Conservation (phyloP, 331 rosid species). For the Ulmus americana region DNA sequence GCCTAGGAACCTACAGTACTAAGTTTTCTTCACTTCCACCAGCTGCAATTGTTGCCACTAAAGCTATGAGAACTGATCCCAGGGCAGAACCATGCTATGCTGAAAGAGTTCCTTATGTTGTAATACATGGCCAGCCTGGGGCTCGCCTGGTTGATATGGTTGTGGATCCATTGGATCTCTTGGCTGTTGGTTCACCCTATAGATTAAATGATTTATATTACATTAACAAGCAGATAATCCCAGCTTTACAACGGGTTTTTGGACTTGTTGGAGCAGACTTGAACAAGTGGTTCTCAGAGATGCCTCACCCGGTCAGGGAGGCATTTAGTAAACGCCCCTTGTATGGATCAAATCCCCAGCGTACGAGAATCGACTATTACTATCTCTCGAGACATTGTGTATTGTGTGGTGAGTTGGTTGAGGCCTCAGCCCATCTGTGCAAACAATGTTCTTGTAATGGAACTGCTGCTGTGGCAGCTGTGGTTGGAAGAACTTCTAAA, state of each 20-base stretch:
- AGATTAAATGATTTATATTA: conserved; percentile 77
- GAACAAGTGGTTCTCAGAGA: conserved; percentile 69
- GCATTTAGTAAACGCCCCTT: conserved; percentile 44
- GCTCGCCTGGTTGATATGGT: conserved; percentile 90
- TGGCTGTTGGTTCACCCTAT: conserved; percentile 61
- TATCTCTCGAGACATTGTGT: conserved; percentile 81
- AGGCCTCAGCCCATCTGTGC: conserved; percentile 59
- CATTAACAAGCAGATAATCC: conserved; percentile 87
- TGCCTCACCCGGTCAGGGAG: conserved; percentile 79
- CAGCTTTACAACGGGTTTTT: conserved; percentile 76
- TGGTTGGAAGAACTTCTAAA: conserved; percentile 64
- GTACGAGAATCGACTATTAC: conserved; percentile 81
- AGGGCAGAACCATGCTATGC: conserved; percentile 95
- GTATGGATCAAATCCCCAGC: conserved; percentile 40
- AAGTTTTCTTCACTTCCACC: conserved; percentile 84
- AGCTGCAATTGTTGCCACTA: conserved; percentile 89
- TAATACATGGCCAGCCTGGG: conserved; percentile 87
- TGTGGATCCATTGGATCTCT: conserved; percentile 80
- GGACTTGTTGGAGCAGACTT: conserved; percentile 83
- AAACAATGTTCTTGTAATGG: conserved; percentile 51
- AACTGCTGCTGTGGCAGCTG: conserved; percentile 53
- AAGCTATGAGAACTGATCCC: conserved; percentile 78
- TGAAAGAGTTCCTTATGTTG: conserved; percentile 78
- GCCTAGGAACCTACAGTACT: conserved; percentile 70
- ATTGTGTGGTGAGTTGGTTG: conserved; percentile 72